phyloP scores from a whole-genome alignment of 2,329 filamentous ascomycete species.

The Davidsoniella australis region DNA sequence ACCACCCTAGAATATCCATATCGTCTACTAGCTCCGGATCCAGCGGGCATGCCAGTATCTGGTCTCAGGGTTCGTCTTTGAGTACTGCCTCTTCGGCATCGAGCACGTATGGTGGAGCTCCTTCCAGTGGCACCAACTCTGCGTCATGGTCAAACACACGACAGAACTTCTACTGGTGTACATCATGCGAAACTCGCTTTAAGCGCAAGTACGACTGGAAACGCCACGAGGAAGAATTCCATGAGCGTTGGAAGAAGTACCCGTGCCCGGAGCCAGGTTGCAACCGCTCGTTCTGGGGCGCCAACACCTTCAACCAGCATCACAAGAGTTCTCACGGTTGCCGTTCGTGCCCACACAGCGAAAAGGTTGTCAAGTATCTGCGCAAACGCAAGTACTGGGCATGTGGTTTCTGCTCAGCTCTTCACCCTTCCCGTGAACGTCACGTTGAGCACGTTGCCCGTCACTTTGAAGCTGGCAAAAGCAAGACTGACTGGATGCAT shows the following conservation, averaged over 20 bases:
- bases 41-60: conserved; percentile 30
- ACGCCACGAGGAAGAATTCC: conserved; percentile 51
- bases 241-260: conserved; percentile 51
- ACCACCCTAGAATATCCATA: conserved; percentile 28
- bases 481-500: conserved; percentile 50
- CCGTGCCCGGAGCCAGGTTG: conserved; percentile 45
- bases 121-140: not conserved
- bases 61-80: conserved; percentile 22
- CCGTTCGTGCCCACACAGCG: conserved; percentile 47
- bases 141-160: conserved; percentile 13
- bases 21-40: conserved; percentile 34
- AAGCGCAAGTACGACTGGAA: conserved; percentile 55
- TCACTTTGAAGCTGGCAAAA: conserved; percentile 48
- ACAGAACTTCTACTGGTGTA: conserved; percentile 38
- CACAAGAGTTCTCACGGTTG: conserved; percentile 49
- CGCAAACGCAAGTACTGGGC: conserved; percentile 51
- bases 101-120: conserved; percentile 3
- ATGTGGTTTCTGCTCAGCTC: conserved; percentile 48
- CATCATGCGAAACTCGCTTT: conserved; percentile 45
- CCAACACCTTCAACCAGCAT: conserved; percentile 51
- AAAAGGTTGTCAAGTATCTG: conserved; percentile 44
- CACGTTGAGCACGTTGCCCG: conserved; percentile 51
- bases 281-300: conserved; percentile 50
- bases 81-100: conserved; percentile 15
- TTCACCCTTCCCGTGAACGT: conserved; percentile 46